These are phyloP conservation scores for Russula compacta DNA, from an alignment of 768 basidiomycete species.

Conservation along the genomic window DNA sequence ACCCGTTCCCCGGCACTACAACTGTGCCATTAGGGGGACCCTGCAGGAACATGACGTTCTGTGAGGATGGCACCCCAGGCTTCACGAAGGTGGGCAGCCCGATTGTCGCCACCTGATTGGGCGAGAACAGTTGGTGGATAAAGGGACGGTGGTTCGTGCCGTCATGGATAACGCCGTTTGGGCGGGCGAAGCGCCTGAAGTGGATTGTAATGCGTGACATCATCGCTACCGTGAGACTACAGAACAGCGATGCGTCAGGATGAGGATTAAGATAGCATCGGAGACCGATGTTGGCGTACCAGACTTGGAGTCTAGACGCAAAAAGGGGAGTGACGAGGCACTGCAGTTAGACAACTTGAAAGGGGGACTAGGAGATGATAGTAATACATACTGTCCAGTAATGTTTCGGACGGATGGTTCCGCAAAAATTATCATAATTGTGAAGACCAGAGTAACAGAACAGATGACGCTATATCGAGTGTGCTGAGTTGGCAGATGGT, in stretches of 20 bases:
- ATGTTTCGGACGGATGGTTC: slow-evolving; percentile 28
- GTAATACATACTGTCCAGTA: slow-evolving; percentile 25
- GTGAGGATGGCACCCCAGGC: neutral
- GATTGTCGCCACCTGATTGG: neutral
- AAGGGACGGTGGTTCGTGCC: neutral
- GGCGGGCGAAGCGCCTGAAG: slow-evolving; percentile 27
- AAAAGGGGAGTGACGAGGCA: neutral
- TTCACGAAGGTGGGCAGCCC: neutral
- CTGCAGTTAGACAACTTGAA: neutral
- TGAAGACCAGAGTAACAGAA: slow-evolving; percentile 30
- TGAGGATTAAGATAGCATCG: too few species aligned
- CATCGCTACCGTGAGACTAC: slow-evolving; percentile 41
- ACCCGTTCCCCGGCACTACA: neutral
- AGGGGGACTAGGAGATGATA: neutral
- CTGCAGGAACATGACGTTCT: neutral
- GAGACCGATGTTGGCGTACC: neutral
- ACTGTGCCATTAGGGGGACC: too few species aligned
- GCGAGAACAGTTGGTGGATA: neutral
- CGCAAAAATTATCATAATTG: slow-evolving; percentile 31
- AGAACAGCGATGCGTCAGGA: neutral
- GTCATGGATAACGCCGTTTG: neutral
- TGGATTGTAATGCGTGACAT: slow-evolving; percentile 62
- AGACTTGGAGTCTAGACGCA: neutral
- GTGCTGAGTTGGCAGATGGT: neutral
- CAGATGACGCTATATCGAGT: slow-evolving; percentile 29